phyloP scores from a whole-genome alignment of 2,329 filamentous ascomycete species.

The Thelonectria olida region DNA sequence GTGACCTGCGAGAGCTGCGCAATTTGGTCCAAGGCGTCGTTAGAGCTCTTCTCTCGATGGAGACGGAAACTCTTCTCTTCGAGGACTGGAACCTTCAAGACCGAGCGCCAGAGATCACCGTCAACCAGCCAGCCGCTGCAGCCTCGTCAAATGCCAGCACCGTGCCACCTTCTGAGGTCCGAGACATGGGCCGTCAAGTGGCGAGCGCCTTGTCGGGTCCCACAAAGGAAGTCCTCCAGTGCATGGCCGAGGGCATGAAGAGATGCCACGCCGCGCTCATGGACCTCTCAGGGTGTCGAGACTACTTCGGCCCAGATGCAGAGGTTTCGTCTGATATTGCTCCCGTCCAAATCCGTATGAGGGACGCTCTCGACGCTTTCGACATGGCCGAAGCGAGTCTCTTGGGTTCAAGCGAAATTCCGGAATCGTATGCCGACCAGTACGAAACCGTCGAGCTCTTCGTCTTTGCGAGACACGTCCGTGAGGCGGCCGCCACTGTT shows the following conservation, averaged over 20 bases:
- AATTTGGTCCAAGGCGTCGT: slow-evolving; percentile 66
- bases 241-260: slow-evolving; percentile 55
- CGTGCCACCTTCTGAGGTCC: slow-evolving; percentile 13
- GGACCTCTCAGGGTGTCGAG: slow-evolving; percentile 61
- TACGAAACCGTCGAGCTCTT: slow-evolving; percentile 63
- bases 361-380: slow-evolving; percentile 55
- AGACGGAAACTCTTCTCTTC: slow-evolving; percentile 58
- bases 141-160: slow-evolving; percentile 13
- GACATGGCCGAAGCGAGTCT: slow-evolving; percentile 58
- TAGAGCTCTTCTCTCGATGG: slow-evolving; percentile 61
- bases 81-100: slow-evolving; percentile 37
- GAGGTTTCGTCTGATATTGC: slow-evolving; percentile 54
- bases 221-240: slow-evolving; percentile 55
- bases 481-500: slow-evolving; percentile 60
- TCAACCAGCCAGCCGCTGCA: slow-evolving; percentile 8
- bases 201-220: slow-evolving; percentile 52
- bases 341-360: slow-evolving; percentile 51
- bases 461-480: slow-evolving; percentile 63
- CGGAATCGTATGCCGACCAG: slow-evolving; percentile 56
- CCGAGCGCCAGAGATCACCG: slow-evolving; percentile 24
- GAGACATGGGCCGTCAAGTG: slow-evolving; percentile 35
- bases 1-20: slow-evolving; percentile 59
- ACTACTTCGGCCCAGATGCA: slow-evolving; percentile 54
- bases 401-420: slow-evolving; percentile 54
- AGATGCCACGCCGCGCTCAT: slow-evolving; percentile 63